Percentiles rank a stretch among this genome's conserved stretches.
phyloP scores from a whole-genome alignment of 805 yeast genomes.

The Lipomyces starkeyi region DNA sequence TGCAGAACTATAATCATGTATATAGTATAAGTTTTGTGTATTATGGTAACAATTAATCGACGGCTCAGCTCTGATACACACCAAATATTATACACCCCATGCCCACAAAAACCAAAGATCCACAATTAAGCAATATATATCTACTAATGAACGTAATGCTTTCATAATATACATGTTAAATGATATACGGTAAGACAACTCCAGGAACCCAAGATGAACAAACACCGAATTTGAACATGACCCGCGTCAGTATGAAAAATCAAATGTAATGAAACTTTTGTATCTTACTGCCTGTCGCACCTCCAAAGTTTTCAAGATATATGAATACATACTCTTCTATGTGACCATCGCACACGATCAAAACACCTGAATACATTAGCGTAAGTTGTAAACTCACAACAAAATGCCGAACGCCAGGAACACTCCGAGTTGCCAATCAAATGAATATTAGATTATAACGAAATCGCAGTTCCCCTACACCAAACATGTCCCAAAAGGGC shows the following conservation, averaged over 20 bases:
- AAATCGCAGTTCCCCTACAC: neutral
- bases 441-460: neutral
- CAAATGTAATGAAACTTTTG: neutral
- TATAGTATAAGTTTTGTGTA: neutral
- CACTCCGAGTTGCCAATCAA: neutral
- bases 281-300: neutral
- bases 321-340: neutral
- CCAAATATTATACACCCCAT: neutral
- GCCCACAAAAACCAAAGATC: neutral
- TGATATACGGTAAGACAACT: neutral
- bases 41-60: neutral
- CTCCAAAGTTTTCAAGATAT: neutral
- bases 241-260: neutral
- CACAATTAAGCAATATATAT: neutral
- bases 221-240: neutral
- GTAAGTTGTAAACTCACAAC: neutral
- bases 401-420: neutral
- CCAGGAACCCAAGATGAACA: neutral
- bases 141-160: neutral
- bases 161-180: neutral
- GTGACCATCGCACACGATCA: neutral
- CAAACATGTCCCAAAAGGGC: too few relatives aligned
- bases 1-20: neutral
- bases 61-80: neutral
- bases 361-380: slow-evolving; percentile 10